A percentile compares a stretch with the other conserved stretches of the same genome.
These are phyloP conservation scores for Vicia sativa DNA, from an alignment of 306 rosid species.

Conservation along the genomic window DNA sequence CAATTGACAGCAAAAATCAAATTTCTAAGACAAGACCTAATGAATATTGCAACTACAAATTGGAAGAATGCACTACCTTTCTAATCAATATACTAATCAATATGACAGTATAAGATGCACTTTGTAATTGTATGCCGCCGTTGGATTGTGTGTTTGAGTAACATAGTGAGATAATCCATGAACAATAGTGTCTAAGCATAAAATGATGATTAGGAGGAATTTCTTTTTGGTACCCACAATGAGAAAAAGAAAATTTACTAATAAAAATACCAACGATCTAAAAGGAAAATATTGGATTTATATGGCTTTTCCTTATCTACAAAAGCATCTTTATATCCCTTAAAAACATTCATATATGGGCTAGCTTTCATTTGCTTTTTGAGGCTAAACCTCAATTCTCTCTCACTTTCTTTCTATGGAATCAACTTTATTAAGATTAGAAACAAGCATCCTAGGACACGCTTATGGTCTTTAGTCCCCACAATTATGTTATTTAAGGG, in stretches of 20 bases:
- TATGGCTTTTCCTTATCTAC: conserved; percentile 46
- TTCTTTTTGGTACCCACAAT: conserved; percentile 50
- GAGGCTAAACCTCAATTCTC: conserved; percentile 41
- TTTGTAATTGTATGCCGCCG: conserved; percentile 17
- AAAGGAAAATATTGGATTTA: conserved; percentile 59
- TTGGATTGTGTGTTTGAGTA: conserved; percentile 31
- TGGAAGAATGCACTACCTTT: conserved; percentile 36
- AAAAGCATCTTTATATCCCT: conserved; percentile 46
- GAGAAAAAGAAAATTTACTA: neutral
- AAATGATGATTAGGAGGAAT: conserved; percentile 58
- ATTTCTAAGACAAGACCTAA: conserved; percentile 27
- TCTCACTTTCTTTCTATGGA: conserved; percentile 38
- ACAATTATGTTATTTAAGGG: conserved; percentile 43
- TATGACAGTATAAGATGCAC: conserved; percentile 40
- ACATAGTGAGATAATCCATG: conserved; percentile 39
- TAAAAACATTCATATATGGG: conserved; percentile 29
- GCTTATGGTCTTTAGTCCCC: conserved; percentile 48
- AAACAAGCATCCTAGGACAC: conserved; percentile 65
- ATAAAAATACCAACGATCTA: conserved; percentile 44
- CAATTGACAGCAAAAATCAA: no score
- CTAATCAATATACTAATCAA: conserved; percentile 39
- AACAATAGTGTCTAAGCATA: conserved; percentile 46
- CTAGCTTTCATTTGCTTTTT: conserved; percentile 42
- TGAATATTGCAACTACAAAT: conserved; percentile 25
- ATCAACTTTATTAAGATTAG: conserved; percentile 45